phyloP scores from a whole-genome alignment of 768 basidiomycete genomes.

The Pleurotus tuoliensis region DNA sequence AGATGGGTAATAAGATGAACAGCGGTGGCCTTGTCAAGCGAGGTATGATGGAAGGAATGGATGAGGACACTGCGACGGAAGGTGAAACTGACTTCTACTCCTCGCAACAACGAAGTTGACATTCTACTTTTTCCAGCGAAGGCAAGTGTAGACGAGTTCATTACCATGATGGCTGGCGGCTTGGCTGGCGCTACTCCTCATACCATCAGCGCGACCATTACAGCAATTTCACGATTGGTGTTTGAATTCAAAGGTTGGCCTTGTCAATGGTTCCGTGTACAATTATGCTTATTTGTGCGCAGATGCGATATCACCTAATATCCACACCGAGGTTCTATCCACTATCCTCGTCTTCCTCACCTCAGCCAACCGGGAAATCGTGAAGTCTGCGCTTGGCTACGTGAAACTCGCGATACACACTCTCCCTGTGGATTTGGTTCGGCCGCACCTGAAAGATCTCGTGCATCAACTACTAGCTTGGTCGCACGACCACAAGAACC shows the following conservation, averaged over 20 bases:
- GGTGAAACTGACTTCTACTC: constrained; percentile 33
- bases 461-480: constrained; percentile 85
- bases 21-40: constrained; percentile 80
- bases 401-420: constrained; percentile 91
- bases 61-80: constrained; percentile 55
- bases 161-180: constrained; percentile 96
- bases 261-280: not conserved
- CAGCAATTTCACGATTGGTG: constrained; percentile 86
- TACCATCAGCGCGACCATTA: constrained; percentile 97
- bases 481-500: constrained; percentile 98
- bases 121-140: constrained; percentile 32
- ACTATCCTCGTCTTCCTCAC: constrained; percentile 89
- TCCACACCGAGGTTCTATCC: constrained; percentile 80
- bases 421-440: constrained; percentile 64
- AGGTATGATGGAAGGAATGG: constrained; percentile 78
- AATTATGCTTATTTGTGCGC: not conserved
- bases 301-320: constrained; percentile 68
- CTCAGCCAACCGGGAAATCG: constrained; percentile 94
- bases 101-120: constrained; percentile 7
- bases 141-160: constrained; percentile 85
- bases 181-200: constrained; percentile 91
- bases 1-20: constrained; percentile 92
- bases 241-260: constrained; percentile 91
- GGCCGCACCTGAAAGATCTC: constrained; percentile 71
- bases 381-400: constrained; percentile 94